A percentile compares a stretch with the other conserved stretches of the same genome.
Evolutionary conservation across 148 eudicot genomes (phyloP).

Genomic region (Cornus suecica): DNA sequence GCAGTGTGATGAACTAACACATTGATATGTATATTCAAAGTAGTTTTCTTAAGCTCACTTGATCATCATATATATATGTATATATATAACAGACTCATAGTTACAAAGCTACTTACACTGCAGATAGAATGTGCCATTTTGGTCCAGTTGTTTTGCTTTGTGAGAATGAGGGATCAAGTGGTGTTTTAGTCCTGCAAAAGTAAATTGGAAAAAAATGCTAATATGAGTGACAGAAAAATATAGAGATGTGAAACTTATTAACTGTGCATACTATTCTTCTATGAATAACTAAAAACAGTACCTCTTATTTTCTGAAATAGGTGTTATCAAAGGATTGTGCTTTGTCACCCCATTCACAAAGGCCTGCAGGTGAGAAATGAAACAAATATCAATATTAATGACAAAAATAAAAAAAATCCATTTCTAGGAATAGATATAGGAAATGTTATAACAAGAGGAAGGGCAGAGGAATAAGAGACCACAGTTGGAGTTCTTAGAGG

Average conservation of each 20-base stretch:
- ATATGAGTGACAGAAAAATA: background rate
- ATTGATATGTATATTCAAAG: background rate
- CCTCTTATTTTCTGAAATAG: constrained; percentile 30
- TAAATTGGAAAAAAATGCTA: background rate
- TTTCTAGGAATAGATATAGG: background rate
- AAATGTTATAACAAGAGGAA: background rate
- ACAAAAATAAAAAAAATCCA: background rate
- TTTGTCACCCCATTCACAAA: constrained; percentile 12
- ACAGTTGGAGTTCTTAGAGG: constrained; percentile 50
- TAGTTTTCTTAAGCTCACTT: background rate
- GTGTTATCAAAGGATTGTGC: constrained; percentile 31
- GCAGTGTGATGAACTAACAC: background rate
- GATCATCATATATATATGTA: background rate
- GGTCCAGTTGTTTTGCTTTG: constrained; percentile 47
- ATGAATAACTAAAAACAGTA: too few species aligned
- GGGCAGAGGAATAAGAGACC: constrained; percentile 21
- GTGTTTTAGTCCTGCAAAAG: constrained; percentile 26
- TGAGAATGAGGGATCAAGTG: constrained; percentile 23
- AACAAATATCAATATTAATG: background rate
- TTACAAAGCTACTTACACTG: constrained; percentile 35
- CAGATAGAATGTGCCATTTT: constrained; percentile 46
- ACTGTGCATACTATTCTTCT: too few species aligned
- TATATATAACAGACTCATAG: background rate
- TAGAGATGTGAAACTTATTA: background rate
- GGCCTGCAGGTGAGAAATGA: constrained; percentile 23